Evolutionary conservation across 257 asterid genomes (phyloP), one percentile per base, ranked within the genome.

Genomic region (Catharanthus roseus): DNA sequence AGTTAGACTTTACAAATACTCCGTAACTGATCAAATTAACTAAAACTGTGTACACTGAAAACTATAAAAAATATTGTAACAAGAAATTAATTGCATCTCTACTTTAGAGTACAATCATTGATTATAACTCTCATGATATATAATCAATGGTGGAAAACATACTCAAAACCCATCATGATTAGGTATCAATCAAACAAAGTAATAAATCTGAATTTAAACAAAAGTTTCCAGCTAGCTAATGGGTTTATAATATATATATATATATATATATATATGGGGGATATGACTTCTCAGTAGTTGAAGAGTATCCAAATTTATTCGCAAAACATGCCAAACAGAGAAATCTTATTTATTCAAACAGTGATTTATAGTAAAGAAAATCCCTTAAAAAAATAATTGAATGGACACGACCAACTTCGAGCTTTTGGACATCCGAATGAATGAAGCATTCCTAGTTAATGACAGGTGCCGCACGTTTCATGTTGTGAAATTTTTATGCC

Each of bases 311-410:
- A 45, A 76, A 70, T 28, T 66, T 65, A 56, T 49, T 65, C 38
- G 13, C 33, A 42, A 42, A 31, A 38, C 67, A 62, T 47, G 73
- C 64, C 65, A 56, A 51, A 31, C 3, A 60, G 31, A n/a, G n/a
- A 51, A 41, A 78, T 73, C 66, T 69, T 54, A 44, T 62, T 69
- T 68, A 78, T 45, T 74, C 61, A 11, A 66, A 77, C 67, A 65
- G 64, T 31, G 33, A 5, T 47, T 2, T 2, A 19, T 47, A 38
- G 42, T 38, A 38, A 38, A 38, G 42, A 8, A 38, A 38, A 38
- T n/a, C n/a, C n/a, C n/a, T n/a, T n/a, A n/a, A n/a, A n/a, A n/a
- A n/a, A n/a, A n/a, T n/a, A n/a, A n/a, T n/a, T n/a, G n/a, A n/a
- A n/a, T n/a, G 58, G 33, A 45, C 61, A 76, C 63, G 24, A 70